Evolutionary conservation across 1,284 basidiomycete species (phyloP).

Genomic region (Moniliophthora roreri): DNA sequence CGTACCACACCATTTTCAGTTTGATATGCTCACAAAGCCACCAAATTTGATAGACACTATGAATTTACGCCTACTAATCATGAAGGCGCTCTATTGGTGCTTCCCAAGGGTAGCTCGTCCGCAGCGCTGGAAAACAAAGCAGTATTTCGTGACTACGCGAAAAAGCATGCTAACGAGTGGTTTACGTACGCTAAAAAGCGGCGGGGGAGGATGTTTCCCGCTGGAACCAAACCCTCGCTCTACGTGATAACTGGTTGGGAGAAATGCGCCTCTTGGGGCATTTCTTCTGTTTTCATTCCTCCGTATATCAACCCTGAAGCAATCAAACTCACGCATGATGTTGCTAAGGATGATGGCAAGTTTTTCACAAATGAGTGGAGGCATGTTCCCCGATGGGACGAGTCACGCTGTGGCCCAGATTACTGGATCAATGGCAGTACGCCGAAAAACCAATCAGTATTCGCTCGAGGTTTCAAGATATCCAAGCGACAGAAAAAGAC

Average conservation of each 20-base stretch:
- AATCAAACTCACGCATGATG: no score
- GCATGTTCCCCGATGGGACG: no score
- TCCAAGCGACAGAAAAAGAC: no score
- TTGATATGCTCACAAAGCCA: no score
- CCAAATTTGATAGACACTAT: background rate
- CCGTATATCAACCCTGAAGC: no score
- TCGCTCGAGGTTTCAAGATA: no score
- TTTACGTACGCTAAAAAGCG: conserved; percentile 9
- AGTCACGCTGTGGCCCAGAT: no score
- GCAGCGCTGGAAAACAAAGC: conserved; percentile 4
- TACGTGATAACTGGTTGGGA: conserved; percentile 14
- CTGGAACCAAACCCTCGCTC: conserved; percentile 6
- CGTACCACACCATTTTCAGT: no score
- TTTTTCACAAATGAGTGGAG: no score
- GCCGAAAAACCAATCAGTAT: no score
- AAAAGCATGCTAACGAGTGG: conserved; percentile 9
- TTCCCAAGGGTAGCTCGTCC: conserved; percentile 9
- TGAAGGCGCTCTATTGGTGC: conserved; percentile 12
- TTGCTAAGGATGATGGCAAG: no score
- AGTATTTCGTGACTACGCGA: conserved; percentile 8
- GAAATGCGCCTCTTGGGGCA: conserved; percentile 12
- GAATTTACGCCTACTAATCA: conserved; percentile 3
- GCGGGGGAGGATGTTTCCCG: conserved; percentile 2
- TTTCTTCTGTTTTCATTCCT: background rate
- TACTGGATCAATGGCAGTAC: no score